Conservation (phyloP, 2,329 filamentous ascomycete species). For the Neophaeococcomyces aloes region DNA sequence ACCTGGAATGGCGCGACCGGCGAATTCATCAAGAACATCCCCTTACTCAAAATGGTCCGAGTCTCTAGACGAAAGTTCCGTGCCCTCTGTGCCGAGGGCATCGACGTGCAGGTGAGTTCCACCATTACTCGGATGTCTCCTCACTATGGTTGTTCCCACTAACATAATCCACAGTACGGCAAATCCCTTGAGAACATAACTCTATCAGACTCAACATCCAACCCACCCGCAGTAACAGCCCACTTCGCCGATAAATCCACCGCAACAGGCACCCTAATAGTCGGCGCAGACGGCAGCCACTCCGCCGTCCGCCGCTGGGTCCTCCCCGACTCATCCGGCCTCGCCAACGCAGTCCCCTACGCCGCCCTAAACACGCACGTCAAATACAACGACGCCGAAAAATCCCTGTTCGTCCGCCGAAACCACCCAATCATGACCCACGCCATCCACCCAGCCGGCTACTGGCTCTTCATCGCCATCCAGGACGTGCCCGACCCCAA, state of each 20-base stretch:
- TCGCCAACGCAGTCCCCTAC: conserved; percentile 13
- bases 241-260: conserved; percentile 15
- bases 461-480: conserved; percentile 17
- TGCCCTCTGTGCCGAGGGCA: conserved; percentile 17
- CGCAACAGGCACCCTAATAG: conserved; percentile 17
- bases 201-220: conserved; percentile 18
- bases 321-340: conserved; percentile 16
- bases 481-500: conserved; percentile 22
- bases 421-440: conserved; percentile 18
- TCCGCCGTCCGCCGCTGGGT: conserved; percentile 18
- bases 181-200: conserved; percentile 15
- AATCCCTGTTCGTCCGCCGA: conserved; percentile 18
- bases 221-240: conserved; percentile 15
- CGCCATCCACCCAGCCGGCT: conserved; percentile 15
- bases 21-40: conserved; percentile 21
- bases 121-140: not conserved
- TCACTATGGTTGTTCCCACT: not conserved
- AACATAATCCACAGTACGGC: conserved; percentile 13
- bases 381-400: conserved; percentile 20
- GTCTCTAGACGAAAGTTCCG: conserved; percentile 24
- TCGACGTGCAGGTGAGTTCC: conserved; percentile 17
- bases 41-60: conserved; percentile 21
- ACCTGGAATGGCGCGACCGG: conserved; percentile 23
- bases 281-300: conserved; percentile 23
- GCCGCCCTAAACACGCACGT: conserved; percentile 21